Base-by-base conservation (phyloP, 2,329 filamentous ascomycete species). In the Trichoderma guizhouense region DNA sequence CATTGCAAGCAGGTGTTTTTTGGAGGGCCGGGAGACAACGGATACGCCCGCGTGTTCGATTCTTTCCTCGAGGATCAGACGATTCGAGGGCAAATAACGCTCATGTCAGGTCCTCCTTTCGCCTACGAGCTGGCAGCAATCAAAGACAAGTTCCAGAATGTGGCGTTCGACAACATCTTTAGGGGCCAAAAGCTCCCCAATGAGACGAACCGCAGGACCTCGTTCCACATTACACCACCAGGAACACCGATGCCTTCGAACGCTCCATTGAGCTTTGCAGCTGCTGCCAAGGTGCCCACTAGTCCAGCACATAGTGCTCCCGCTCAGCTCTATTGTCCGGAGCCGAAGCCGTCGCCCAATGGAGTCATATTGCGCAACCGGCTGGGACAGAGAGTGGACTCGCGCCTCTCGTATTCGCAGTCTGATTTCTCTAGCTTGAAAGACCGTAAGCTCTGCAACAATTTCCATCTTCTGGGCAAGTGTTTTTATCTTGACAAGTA, bases 1-100 rank as follows among this genome's bases (percentile, higher is more conserved):
- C 83, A 84, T 69, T 84, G 83, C 71, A 79, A 76, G 14, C 81
- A 79, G 12, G 75, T 84, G 39, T 63, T 83, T 53, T 83, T 85
- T 58, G 82, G 82, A n/a, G 83, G 78, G 26, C 82, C 83, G 2
- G 78, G 80, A 5, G 83, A 84, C 67, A 82, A 80, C 69, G 81
- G 82, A 26, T 84, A 84, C 70, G 82, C 82, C n/a, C 81, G 80
- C 18, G 74, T 83, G 28, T 78, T 85, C 15, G 78, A 77, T 4
- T 76, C 79, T 0, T 78, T 82, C 63, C 73, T 76, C 1, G 73
- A 77, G 24, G 75, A 77, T 26, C 66, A 73, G 12, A 28, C 73
- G 1, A 77, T 74, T 21, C 77, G 77, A 15, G 75, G 75, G 7
- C 78, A 78, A 11, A 79, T 84, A 43, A 78, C 80, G 5, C 74